Conservation (phyloP, 31 red algal species). For the Odonthalia washingtoniensis region DNA sequence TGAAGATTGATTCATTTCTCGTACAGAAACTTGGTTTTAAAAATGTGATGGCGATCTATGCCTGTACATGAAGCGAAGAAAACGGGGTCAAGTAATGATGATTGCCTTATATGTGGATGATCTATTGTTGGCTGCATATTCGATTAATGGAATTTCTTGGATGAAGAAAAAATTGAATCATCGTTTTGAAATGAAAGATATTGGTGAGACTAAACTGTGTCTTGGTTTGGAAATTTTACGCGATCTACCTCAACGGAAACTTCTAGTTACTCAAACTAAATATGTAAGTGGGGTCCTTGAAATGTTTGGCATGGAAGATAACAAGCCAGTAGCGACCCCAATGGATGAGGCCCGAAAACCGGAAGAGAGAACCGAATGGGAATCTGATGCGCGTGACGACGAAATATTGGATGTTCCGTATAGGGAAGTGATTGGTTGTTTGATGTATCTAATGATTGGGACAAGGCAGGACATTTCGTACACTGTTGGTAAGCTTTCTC, state of each 20-base stretch:
- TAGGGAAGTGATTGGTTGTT: no score
- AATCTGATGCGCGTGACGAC: no score
- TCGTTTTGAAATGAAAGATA: constrained; percentile 44
- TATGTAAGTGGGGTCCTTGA: constrained; percentile 18
- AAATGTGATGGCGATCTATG: constrained; percentile 27
- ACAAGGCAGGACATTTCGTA: constrained; percentile 37
- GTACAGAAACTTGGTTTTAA: not conserved
- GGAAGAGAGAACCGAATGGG: not conserved
- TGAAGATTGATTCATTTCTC: constrained; percentile 39
- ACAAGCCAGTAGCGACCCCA: not conserved
- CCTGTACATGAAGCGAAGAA: constrained; percentile 16
- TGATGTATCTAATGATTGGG: constrained; percentile 44
- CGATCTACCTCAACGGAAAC: not conserved
- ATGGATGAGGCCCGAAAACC: not conserved
- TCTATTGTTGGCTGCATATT: constrained; percentile 20
- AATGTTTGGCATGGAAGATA: constrained; percentile 15
- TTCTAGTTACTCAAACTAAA: constrained; percentile 4
- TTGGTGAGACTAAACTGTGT: constrained; percentile 18
- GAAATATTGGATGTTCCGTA: no score
- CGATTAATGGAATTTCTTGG: not conserved
- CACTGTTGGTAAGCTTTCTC: constrained; percentile 4
- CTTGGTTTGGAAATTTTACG: constrained; percentile 37
- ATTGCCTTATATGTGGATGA: constrained; percentile 48
- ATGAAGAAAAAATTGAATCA: constrained; percentile 12
- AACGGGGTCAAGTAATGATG: not conserved